Conservation (phyloP, 1,284 basidiomycete species). For the Earliella scabrosa region DNA sequence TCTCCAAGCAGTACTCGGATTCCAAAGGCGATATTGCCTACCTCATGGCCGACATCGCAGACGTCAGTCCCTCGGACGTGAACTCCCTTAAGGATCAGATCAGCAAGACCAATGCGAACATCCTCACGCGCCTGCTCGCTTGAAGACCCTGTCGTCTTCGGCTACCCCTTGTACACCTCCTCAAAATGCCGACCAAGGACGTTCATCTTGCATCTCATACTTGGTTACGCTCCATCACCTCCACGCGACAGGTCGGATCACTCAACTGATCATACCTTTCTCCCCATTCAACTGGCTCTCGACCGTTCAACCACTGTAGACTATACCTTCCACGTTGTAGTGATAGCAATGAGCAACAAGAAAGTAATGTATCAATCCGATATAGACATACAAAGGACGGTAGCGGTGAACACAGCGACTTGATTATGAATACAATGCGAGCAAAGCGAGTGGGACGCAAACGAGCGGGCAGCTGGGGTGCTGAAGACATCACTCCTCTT, state of each 20-base stretch:
- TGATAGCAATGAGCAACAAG: no score
- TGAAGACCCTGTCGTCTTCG: constrained; percentile 36
- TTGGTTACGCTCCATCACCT: constrained; percentile 11
- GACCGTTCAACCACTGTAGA: constrained; percentile 25
- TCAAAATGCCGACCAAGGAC: constrained; percentile 40
- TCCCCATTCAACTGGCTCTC: constrained; percentile 38
- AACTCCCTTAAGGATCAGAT: constrained; percentile 86
- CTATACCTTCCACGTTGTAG: constrained; percentile 22
- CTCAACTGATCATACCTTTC: constrained; percentile 42
- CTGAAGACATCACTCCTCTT: constrained; percentile 65
- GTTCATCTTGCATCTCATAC: constrained; percentile 23
- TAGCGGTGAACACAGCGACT: not conserved
- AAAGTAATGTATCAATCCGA: constrained; percentile 16
- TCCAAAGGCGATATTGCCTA: constrained; percentile 95
- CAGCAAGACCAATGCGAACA: constrained; percentile 82
- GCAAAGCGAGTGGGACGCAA: constrained; percentile 2
- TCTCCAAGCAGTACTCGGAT: constrained; percentile 99
- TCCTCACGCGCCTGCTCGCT: constrained; percentile 84
- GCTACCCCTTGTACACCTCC: not conserved
- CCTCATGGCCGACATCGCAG: constrained; percentile 94
- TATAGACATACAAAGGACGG: constrained; percentile 6
- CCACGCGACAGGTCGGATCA: constrained; percentile 29
- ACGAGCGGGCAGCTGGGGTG: no score
- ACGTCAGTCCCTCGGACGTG: constrained; percentile 86
- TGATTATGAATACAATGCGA: constrained; percentile 4